Evolutionary conservation across 1,284 basidiomycete genomes (phyloP).

Genomic region (Erythrobasidium hasegawianum): DNA sequence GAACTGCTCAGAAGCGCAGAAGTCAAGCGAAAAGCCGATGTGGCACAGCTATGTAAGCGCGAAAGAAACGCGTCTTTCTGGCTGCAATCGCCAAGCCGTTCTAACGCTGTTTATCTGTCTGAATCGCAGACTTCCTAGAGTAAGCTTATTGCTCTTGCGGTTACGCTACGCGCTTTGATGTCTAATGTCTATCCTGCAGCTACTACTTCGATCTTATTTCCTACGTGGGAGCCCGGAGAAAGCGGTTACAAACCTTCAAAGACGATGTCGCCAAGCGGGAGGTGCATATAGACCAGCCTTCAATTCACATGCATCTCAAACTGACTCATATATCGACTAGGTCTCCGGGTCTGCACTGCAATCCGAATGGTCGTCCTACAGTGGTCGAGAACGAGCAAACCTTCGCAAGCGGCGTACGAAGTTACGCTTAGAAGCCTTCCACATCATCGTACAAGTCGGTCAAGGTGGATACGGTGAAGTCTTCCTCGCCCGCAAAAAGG

Average conservation of each 20-base stretch:
- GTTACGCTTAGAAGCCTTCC: conserved; percentile 79
- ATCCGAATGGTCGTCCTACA: conserved; percentile 84
- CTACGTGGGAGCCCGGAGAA: conserved; percentile 77
- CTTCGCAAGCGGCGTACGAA: conserved; percentile 83
- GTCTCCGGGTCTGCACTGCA: conserved; percentile 18
- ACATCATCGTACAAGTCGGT: conserved; percentile 93
- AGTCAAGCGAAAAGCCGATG: conserved; percentile 86
- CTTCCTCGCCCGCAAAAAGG: conserved; percentile 81
- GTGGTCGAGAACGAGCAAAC: conserved; percentile 82
- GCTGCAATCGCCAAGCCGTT: conserved; percentile 25
- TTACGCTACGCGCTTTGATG: not conserved
- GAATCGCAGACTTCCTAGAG: conserved; percentile 41
- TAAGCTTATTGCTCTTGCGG: not conserved
- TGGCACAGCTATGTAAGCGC: conserved; percentile 80
- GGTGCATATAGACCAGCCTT: conserved; percentile 49
- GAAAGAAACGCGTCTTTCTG: no score
- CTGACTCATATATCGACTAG: conserved; percentile 13
- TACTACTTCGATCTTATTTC: conserved; percentile 69
- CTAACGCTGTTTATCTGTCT: not conserved
- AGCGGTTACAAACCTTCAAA: conserved; percentile 74
- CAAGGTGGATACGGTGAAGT: conserved; percentile 97
- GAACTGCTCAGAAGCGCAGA: conserved; percentile 76
- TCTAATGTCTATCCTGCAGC: not conserved
- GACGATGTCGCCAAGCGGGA: conserved; percentile 69
- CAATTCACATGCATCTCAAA: not conserved